Evolutionary conservation across 805 yeast genomes (phyloP).

Genomic region (Wickerhamomyces pijperi): DNA sequence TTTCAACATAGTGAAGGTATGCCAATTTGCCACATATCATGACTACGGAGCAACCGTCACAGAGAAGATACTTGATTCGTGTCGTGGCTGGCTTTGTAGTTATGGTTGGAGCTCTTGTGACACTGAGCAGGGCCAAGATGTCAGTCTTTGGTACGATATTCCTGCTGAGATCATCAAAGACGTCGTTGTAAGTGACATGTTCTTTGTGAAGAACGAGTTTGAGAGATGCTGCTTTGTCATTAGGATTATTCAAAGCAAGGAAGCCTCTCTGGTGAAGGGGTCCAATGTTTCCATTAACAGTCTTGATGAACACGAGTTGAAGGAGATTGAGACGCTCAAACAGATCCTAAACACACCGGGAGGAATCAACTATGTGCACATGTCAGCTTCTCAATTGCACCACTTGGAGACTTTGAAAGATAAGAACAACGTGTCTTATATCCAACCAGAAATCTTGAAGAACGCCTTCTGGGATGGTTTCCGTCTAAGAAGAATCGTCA

Average conservation of each 20-base stretch:
- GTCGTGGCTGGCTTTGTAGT: background rate
- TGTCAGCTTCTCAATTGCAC: conserved; percentile 36
- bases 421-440: conserved; percentile 24
- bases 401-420: conserved; percentile 30
- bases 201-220: conserved; percentile 46
- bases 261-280: too few relatives aligned
- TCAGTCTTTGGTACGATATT: conserved; percentile 34
- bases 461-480: conserved; percentile 41
- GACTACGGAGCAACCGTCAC: background rate
- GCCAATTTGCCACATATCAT: background rate
- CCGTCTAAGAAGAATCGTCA: conserved; percentile 20
- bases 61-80: background rate
- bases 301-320: conserved; percentile 5
- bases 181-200: conserved; percentile 37
- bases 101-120: conserved; percentile 25
- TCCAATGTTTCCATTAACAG: too few relatives aligned
- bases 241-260: conserved; percentile 28
- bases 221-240: conserved; percentile 39
- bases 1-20: background rate
- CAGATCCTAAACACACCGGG: conserved; percentile 29
- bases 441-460: conserved; percentile 27
- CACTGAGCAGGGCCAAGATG: background rate
- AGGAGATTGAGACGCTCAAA: conserved; percentile 16
- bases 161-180: conserved; percentile 31
- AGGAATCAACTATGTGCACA: conserved; percentile 29